Evolutionary conservation across 2,329 filamentous ascomycete genomes (phyloP).

Genomic region (Beauveria medogensis): DNA sequence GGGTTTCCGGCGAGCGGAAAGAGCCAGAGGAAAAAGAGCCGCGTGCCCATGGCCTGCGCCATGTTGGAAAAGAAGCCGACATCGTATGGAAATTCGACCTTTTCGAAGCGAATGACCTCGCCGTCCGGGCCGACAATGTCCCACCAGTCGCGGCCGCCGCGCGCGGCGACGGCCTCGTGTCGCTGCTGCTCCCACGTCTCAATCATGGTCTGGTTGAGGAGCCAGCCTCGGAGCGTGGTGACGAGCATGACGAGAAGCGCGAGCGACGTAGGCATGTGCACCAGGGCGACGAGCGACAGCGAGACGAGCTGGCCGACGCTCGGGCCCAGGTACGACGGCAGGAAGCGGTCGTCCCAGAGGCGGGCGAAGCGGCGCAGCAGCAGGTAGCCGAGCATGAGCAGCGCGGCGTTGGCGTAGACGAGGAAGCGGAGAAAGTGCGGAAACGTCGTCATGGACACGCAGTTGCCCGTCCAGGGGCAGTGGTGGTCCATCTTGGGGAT

Average conservation of each 20-base stretch:
- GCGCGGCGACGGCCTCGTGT: conserved; percentile 48
- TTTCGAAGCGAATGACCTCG: conserved; percentile 42
- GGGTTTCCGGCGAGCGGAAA: conserved; percentile 55
- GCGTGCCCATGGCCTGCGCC: conserved; percentile 64
- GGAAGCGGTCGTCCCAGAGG: conserved; percentile 56
- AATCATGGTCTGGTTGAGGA: conserved; percentile 70
- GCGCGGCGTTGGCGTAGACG: conserved; percentile 56
- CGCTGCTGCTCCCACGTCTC: conserved; percentile 68
- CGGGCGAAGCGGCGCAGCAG: conserved; percentile 49
- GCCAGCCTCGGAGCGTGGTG: conserved; percentile 53
- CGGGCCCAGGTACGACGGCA: conserved; percentile 70
- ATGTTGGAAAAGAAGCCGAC: conserved; percentile 68
- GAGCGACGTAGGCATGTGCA: conserved; percentile 51
- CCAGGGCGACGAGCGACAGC: conserved; percentile 51
- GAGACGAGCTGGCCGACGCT: conserved; percentile 48
- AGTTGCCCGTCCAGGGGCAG: conserved; percentile 79
- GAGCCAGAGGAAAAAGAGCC: conserved; percentile 59
- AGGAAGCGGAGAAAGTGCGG: conserved; percentile 79
- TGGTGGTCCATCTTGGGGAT: conserved; percentile 81
- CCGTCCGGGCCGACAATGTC: conserved; percentile 27
- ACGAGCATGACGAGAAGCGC: conserved; percentile 56
- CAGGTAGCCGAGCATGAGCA: conserved; percentile 53
- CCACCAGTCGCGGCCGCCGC: conserved; percentile 40
- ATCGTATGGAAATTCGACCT: conserved; percentile 76
- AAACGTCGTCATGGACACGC: conserved; percentile 73